Base-by-base conservation (phyloP, 1,284 basidiomycete genomes). In the Ceratobasidium sp. region DNA sequence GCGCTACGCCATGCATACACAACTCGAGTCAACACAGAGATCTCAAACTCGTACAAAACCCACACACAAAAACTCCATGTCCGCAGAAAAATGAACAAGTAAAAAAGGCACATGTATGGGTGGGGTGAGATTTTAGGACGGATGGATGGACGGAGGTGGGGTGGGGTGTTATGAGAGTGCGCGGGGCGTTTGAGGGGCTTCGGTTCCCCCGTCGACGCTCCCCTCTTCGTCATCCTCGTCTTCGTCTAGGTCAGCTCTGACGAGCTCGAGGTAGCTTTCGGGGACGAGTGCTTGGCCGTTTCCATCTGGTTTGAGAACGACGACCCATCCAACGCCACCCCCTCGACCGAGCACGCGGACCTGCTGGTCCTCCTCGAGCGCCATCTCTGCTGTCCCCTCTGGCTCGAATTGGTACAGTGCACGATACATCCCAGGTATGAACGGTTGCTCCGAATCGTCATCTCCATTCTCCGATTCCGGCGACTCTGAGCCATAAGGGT, bases 361-460 rank as follows among this genome's bases (percentile, higher is more conserved):
- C 53, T 90, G 78, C 82, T 93, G 91, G 72, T 90, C 91, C 81
- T 93, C 91, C 76, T 85, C 87, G 60, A 93, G 81, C 57, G 84
- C 85, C 91, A 93, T 92, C 86, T 93, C 92, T 29, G 91, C 89
- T 22, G 87, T 89, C 1, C 91, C 91, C 79, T 93, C 91, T 0
- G 91, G 86, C 64, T 89, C 88, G 78, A 93, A 93, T 2, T 88
- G 84, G 77, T 90, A 93, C 79, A 92, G 19, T 9, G 92, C 91
- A 8, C 90, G 88, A 78, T 93, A 93, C 0, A 90, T 75, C 0
- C 92, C 92, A 0, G 92, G 90, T 22, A 84, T 81, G 1, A 92
- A 83, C 41, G 84, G 84, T n/a, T n/a, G n/a, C n/a, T n/a, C n/a
- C 15, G 45, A 17, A 29, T 75, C 75, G 17, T 81, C 84, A 0